These are phyloP conservation scores for Neoscytalidium dimidiatum DNA, from an alignment of 2,329 filamentous ascomycete species.

Conservation along the genomic window DNA sequence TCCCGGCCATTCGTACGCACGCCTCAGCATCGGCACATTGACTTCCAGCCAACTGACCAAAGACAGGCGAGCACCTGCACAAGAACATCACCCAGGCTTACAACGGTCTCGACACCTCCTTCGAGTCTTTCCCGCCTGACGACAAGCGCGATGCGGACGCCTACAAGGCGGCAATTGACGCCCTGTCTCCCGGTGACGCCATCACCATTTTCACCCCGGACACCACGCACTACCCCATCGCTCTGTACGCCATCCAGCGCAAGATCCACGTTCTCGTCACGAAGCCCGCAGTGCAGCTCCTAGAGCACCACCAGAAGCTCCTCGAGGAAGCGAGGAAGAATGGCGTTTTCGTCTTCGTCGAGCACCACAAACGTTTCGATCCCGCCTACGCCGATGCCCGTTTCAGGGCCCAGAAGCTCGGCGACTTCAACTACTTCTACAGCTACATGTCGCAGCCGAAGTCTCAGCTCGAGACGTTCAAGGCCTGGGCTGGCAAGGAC, in stretches of 20 bases:
- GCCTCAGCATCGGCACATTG: neutral
- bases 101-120: constrained; percentile 85
- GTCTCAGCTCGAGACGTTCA: constrained; percentile 90
- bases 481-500: constrained; percentile 88
- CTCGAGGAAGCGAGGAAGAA: constrained; percentile 70
- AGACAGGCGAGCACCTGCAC: constrained; percentile 74
- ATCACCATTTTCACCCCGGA: constrained; percentile 97
- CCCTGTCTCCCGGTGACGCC: constrained; percentile 76
- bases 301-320: constrained; percentile 77
- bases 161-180: constrained; percentile 87
- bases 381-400: constrained; percentile 88
- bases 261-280: constrained; percentile 90
- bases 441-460: constrained; percentile 95
- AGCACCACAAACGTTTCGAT: constrained; percentile 97
- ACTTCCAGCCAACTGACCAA: neutral
- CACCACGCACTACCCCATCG: constrained; percentile 89
- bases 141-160: constrained; percentile 73
- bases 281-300: constrained; percentile 86
- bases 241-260: constrained; percentile 85
- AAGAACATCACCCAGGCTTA: constrained; percentile 88
- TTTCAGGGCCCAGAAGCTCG: constrained; percentile 72
- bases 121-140: constrained; percentile 78
- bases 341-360: constrained; percentile 86
- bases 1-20: constrained; percentile 79
- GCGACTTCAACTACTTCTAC: constrained; percentile 99